phyloP scores from a whole-genome alignment of 169 alveolate species.

The Cryptosporidium baileyi region DNA sequence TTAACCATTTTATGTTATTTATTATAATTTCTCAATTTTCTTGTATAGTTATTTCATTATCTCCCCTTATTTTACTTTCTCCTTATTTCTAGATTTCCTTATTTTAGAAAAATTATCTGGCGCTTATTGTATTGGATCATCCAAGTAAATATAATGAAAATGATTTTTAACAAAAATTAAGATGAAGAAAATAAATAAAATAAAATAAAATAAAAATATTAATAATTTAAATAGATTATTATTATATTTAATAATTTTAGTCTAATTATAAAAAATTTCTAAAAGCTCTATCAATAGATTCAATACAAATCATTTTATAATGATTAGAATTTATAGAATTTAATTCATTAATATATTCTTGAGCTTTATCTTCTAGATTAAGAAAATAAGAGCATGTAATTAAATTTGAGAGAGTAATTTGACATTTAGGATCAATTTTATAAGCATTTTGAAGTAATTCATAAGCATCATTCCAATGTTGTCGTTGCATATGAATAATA shows the following conservation, averaged over 20 bases:
- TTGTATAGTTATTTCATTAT: too few relatives aligned
- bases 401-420: conserved; percentile 34
- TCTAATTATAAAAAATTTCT: neutral
- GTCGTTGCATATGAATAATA: conserved; percentile 62
- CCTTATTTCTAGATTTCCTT: too few relatives aligned
- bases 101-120: too few relatives aligned
- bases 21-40: too few relatives aligned
- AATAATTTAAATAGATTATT: neutral
- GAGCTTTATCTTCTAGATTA: conserved; percentile 8
- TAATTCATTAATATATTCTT: conserved; percentile 16
- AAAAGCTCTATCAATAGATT: conserved; percentile 19
- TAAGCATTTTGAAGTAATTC: conserved; percentile 40
- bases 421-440: conserved; percentile 28
- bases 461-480: conserved; percentile 53
- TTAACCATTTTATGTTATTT: too few relatives aligned
- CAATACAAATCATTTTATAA: neutral
- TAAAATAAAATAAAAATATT: too few relatives aligned
- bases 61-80: too few relatives aligned
- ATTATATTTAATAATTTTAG: neutral
- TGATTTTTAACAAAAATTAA: too few relatives aligned
- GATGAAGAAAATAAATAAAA: too few relatives aligned
- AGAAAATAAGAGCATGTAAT: conserved; percentile 50
- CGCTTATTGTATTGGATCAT: too few relatives aligned
- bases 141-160: too few relatives aligned
- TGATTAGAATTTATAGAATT: neutral